These are phyloP conservation scores for Eucalyptus guilfoylei DNA, from an alignment of 345 rosid genomes.

Conservation along the genomic window DNA sequence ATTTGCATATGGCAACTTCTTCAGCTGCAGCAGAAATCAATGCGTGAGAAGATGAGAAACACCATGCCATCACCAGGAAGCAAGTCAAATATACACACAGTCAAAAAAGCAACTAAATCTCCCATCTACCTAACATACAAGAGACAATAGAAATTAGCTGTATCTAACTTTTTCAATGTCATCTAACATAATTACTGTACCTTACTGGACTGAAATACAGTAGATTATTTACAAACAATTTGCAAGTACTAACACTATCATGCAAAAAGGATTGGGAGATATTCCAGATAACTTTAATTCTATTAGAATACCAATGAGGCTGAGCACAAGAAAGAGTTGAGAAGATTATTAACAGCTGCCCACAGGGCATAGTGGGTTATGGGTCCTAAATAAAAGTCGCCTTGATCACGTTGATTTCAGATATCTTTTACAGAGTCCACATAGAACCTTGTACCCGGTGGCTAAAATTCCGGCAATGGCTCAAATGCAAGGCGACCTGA, in stretches of 20 bases:
- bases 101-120: neutral
- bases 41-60: neutral
- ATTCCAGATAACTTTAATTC: neutral
- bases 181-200: neutral
- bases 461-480: neutral
- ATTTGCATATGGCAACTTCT: constrained; percentile 22
- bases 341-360: neutral
- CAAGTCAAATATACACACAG: neutral
- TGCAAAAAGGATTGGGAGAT: neutral
- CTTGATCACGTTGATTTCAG: neutral
- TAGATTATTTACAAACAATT: neutral
- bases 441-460: neutral
- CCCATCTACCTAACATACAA: neutral
- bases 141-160: neutral
- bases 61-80: neutral
- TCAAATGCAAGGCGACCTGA: neutral
- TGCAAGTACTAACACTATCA: neutral
- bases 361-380: neutral
- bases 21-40: constrained; percentile 29
- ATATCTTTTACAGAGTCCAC: neutral
- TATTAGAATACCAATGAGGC: neutral
- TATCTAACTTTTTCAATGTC: neutral
- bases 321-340: neutral
- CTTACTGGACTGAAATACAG: neutral
- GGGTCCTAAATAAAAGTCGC: neutral